Evolutionary conservation across 2,329 filamentous ascomycete species (phyloP), one percentile per base, ranked within the genome.

Genomic region (Claviceps capensis): DNA sequence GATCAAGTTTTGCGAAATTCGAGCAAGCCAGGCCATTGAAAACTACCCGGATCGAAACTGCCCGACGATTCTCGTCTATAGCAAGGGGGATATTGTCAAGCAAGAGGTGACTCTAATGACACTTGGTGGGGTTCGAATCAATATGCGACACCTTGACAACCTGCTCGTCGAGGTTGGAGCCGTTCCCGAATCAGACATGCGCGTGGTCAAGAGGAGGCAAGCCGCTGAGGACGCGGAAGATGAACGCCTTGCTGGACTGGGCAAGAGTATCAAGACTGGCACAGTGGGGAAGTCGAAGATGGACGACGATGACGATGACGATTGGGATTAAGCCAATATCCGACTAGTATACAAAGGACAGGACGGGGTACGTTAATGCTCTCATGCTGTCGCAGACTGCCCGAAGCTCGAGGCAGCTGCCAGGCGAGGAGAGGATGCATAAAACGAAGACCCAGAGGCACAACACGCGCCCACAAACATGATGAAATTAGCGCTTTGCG

Each of bases 1-100:
- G 58, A 74, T 98, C 67, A 98, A 98, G 70, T 98, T 98, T 69
- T 97, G 91, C 67, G 88, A 97, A 71, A 97, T 98, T 59, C 80
- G 84, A 59, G 93, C 84, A 6, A 83, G 88, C 63, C 81, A 96
- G 71, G 95, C 93, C 53, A 96, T 98, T 60, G 93, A 97, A 66
- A 88, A 88, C 42, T 98, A 98, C 67, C 93, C 93, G 1, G 93
- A 97, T 62, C 78, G 79, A 53, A 98, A 98, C 66, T 95, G 89
- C 53, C 93, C 93, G 1, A 98, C 93, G 0, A 88, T 98, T 38
- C 65, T 98, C 56, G 79, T 95, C 0, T 98, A 98, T 70, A 85
- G 84, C 64, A 88, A 95, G 61, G 89, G 88, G 17, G 88, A 98
- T 64, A 95, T 98, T 58, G 82, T 83, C 65, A 88, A 82, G 71